Conservation (phyloP, 352 stramenopile species). For the Globisporangium orthogonon region DNA sequence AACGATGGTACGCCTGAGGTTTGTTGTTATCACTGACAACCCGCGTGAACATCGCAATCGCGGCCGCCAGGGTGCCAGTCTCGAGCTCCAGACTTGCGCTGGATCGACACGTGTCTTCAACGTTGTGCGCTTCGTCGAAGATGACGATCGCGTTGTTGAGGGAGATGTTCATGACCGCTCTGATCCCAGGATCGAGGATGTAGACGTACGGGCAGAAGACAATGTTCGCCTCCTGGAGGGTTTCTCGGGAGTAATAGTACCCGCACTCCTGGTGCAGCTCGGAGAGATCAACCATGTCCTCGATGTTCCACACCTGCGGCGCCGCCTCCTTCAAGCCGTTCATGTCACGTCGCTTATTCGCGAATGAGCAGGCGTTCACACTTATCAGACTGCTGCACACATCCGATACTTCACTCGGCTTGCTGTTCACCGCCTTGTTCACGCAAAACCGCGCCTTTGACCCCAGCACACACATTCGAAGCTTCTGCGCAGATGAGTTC, state of each 20-base stretch:
- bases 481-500: constrained; percentile 25
- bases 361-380: constrained; percentile 46
- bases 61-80: constrained; percentile 29
- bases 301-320: constrained; percentile 79
- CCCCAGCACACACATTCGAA: constrained; percentile 81
- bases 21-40: constrained; percentile 61
- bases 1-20: constrained; percentile 25
- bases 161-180: constrained; percentile 53
- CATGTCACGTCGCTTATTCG: constrained; percentile 40
- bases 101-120: constrained; percentile 81
- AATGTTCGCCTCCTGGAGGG: constrained; percentile 56
- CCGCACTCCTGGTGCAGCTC: constrained; percentile 76
- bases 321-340: constrained; percentile 41
- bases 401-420: constrained; percentile 53
- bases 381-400: constrained; percentile 65
- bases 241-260: constrained; percentile 59
- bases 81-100: constrained; percentile 74
- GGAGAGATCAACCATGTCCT: constrained; percentile 69
- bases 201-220: constrained; percentile 90
- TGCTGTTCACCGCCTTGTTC: constrained; percentile 62
- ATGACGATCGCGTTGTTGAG: constrained; percentile 74
- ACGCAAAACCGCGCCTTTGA: constrained; percentile 81
- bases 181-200: constrained; percentile 71
- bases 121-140: constrained; percentile 84
- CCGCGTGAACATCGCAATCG: constrained; percentile 52